These are phyloP conservation scores for Litsea cubeba DNA, from an alignment of 164 flowering plant species.

Conservation along the genomic window DNA sequence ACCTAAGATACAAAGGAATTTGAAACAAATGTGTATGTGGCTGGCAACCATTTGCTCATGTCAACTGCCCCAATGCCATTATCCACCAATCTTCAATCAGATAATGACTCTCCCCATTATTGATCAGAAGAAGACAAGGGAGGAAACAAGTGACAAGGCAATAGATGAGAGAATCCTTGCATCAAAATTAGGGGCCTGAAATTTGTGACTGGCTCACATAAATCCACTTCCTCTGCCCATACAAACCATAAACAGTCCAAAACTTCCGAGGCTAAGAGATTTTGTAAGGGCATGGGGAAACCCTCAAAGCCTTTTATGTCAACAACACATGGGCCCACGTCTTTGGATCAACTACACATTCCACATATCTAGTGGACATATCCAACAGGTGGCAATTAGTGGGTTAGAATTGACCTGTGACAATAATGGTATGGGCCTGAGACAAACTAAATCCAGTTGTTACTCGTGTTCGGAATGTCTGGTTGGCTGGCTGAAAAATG, in stretches of 20 bases:
- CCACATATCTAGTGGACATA: neutral
- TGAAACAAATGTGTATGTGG: neutral
- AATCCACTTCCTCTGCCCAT: neutral
- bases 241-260: neutral
- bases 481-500: neutral
- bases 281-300: neutral
- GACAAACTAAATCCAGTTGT: neutral
- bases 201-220: neutral
- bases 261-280: neutral
- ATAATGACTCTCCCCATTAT: neutral
- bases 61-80: neutral
- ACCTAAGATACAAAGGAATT: no score
- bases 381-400: neutral
- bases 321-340: neutral
- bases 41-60: neutral
- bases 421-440: no score
- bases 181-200: neutral
- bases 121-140: neutral
- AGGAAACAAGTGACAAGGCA: neutral
- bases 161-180: neutral
- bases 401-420: neutral
- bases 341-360: neutral
- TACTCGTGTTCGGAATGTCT: neutral
- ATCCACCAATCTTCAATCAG: neutral
- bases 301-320: neutral